Evolutionary conservation across 257 asterid genomes (phyloP), one percentile per base, ranked within the genome.

Genomic region (Plantago major): DNA sequence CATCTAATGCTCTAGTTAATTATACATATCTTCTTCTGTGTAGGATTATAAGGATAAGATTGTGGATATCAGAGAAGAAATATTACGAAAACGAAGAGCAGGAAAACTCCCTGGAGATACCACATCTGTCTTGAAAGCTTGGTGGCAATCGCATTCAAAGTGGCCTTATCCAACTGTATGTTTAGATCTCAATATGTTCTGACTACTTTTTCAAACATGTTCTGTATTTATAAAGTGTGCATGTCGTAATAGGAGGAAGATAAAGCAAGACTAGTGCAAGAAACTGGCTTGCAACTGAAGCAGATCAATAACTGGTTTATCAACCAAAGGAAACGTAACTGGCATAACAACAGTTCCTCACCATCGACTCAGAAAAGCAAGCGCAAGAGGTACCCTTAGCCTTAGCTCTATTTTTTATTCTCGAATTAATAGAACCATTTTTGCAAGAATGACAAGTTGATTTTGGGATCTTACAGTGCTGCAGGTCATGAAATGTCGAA

Each of bases 101-200:
- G 98, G 97, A 16, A 92, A 92, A 65, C 63, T 92, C 65, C 98
- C 98, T 0, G 97, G 97, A 42, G 97, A 92, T 75, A 92, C 98
- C 2, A 92, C 98, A 10, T 70, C 84, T 9, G 89, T 89, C 67
- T 79, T 92, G 9, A 92, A 92, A 78, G 78, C 76, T 45, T 92
- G 98, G 98, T 92, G 98, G 98, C 96, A 86, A 72, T 90, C 86
- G 43, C 98, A 92, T 64, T 77, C 98, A 0, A 92, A 92, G 75
- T 92, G 98, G 98, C 98, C 98, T 49, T 92, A 92, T 74, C 98
- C 98, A 46, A 92, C 98, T 69, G 98, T 91, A 33, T 72, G 87
- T 67, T 26, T 59, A 1, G 5, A 12, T 51, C 48, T 46, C 64
- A 12, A 44, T 42, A 44, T 10, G 11, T 42, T 11, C 26, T 14